Base-by-base conservation (phyloP, 768 basidiomycete genomes). In the Trametes cinnabarina region DNA sequence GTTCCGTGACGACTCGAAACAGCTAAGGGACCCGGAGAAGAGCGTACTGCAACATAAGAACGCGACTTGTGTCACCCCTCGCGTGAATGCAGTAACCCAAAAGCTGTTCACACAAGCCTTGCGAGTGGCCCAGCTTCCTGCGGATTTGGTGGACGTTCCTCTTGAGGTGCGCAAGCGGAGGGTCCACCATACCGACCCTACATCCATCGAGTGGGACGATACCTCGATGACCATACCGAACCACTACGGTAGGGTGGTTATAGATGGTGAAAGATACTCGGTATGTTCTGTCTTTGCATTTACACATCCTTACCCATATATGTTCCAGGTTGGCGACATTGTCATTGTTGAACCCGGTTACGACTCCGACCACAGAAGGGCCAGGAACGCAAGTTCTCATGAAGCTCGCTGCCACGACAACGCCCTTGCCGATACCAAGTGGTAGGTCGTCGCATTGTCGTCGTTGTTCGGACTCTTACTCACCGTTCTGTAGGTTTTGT, bases 341-440 rank as follows among this genome's bases (percentile, higher is more conserved):
- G 81, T 88, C 0, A 82, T 87, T 76, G 83, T 88, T 3, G 76
- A 78, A 59, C 81, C 82, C 11, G 87, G 86, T 1, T 61, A 73
- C 30, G 83, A 85, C 53, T 71, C 72, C 32, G 71, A 83, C 55
- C 68, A 54, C 56, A 66, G 61, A 28, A 72, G 82, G 7, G 76
- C 75, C 17, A 71, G 71, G 47, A 77, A 75, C 63, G 78, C 80
- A 14, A 41, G 62, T 9, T 66, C 72, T 14, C 68, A 72, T 34
- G 72, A 70, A 15, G 74, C 82, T 2, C 76, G 77, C 47, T 84
- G 83, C 7, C 61, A 68, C 0, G 23, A 32, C 2, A 90, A 89
- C 59, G 68, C 70, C 3, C 78, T 84, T 37, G 86, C 81, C 20
- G 84, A 87, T 57, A 71, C 68, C 15, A 75, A 77, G 42, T 91